Percentiles rank a stretch among this genome's conserved stretches.
phyloP scores from a whole-genome alignment of 2,329 filamentous ascomycete species.

The Colletotrichum sp. region DNA sequence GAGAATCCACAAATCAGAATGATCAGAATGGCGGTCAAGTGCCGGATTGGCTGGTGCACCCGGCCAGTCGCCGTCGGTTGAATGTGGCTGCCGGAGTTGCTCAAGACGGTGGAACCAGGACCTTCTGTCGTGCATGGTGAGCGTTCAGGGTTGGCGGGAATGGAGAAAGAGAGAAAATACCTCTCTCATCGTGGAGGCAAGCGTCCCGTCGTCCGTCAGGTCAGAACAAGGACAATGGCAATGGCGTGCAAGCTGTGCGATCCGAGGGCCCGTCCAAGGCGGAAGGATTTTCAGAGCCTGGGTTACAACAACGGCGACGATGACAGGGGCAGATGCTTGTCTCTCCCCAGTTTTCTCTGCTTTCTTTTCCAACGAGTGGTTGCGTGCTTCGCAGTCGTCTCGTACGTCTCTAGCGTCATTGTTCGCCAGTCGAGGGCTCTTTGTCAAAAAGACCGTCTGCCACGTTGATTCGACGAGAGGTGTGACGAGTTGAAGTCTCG shows the following conservation, averaged over 20 bases:
- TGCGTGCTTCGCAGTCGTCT: background rate
- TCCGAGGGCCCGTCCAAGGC: background rate
- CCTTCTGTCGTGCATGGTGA: slow-evolving; percentile 13
- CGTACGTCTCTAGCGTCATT: slow-evolving; percentile 21
- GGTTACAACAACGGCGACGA: background rate
- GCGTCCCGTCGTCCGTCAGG: background rate
- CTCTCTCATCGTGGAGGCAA: background rate
- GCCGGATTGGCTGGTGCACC: slow-evolving; percentile 8
- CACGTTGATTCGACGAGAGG: slow-evolving; percentile 39
- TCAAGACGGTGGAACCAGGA: background rate
- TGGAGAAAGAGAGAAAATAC: background rate
- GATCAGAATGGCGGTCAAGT: slow-evolving; percentile 27
- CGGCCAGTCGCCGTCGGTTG: slow-evolving; percentile 1
- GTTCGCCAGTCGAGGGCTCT: slow-evolving; percentile 1
- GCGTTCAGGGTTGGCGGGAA: background rate
- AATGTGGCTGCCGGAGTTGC: slow-evolving; percentile 10
- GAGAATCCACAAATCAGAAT: slow-evolving; percentile 5
- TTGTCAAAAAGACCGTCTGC: background rate
- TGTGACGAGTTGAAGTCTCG: slow-evolving; percentile 51
- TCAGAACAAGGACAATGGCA: background rate
- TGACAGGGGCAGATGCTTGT: slow-evolving; percentile 1
- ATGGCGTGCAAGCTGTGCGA: slow-evolving; percentile 16
- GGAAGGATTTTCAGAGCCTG: background rate
- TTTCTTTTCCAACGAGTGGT: background rate
- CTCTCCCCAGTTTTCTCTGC: background rate